phyloP scores from a whole-genome alignment of 2,329 filamentous ascomycete species.

The Elsinoe batatas region DNA sequence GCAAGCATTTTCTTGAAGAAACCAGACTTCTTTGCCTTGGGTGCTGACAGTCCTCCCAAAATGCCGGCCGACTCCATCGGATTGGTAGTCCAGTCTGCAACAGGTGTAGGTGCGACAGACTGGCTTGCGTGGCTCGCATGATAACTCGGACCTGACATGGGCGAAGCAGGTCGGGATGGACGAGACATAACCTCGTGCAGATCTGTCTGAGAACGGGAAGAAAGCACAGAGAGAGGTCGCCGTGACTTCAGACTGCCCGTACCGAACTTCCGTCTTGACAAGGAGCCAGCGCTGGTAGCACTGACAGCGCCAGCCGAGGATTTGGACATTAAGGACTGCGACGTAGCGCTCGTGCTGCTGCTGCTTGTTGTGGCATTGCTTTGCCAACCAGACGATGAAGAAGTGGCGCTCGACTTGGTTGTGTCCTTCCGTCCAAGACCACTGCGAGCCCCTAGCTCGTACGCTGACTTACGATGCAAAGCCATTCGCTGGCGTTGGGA shows the following conservation, averaged over 20 bases:
- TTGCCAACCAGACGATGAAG: constrained; percentile 47
- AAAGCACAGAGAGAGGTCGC: constrained; percentile 16
- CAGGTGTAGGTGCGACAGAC: constrained; percentile 49
- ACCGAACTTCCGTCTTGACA: constrained; percentile 62
- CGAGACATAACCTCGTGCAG: constrained; percentile 12
- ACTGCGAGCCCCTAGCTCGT: constrained; percentile 58
- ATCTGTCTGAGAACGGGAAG: constrained; percentile 15
- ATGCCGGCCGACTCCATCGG: constrained; percentile 56
- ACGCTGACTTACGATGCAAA: constrained; percentile 59
- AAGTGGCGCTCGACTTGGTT: constrained; percentile 77
- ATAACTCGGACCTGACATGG: constrained; percentile 43
- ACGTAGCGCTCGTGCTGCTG: constrained; percentile 65
- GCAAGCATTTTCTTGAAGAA: constrained; percentile 96
- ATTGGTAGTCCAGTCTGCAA: constrained; percentile 50
- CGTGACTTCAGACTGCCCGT: constrained; percentile 30
- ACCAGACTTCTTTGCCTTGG: constrained; percentile 64
- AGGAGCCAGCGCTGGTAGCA: constrained; percentile 87
- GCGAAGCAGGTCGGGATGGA: constrained; percentile 13
- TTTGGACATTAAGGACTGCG: constrained; percentile 87
- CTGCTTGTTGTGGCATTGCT: constrained; percentile 36
- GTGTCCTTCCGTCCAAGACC: constrained; percentile 72
- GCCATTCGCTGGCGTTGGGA: constrained; percentile 12
- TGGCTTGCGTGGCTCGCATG: constrained; percentile 74
- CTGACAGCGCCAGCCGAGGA: constrained; percentile 83
- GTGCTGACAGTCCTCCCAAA: constrained; percentile 66